Percentiles rank a stretch among this genome's conserved stretches.
These are phyloP conservation scores for Medicago lupulina DNA, from an alignment of 306 rosid species.

Conservation along the genomic window DNA sequence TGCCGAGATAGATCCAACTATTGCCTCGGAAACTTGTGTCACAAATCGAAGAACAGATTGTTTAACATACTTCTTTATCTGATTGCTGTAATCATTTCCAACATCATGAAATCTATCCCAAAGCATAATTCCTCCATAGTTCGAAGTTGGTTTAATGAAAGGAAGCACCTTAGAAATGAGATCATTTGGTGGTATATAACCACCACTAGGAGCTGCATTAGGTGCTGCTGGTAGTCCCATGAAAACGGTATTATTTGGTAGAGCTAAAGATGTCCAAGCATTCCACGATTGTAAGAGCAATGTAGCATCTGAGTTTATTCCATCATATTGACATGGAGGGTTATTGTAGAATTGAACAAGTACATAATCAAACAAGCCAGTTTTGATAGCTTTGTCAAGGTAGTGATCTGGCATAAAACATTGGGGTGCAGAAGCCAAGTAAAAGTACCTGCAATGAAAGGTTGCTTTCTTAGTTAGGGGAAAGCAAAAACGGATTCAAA, in stretches of 20 bases:
- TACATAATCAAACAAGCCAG: slow-evolving; percentile 55
- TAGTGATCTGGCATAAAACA: slow-evolving; percentile 38
- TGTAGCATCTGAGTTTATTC: neutral
- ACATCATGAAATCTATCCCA: slow-evolving; percentile 48
- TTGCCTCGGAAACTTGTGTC: neutral
- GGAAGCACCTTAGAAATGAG: slow-evolving; percentile 52
- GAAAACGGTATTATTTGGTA: neutral
- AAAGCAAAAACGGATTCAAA: too few species aligned
- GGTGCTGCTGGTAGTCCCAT: neutral
- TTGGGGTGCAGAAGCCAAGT: slow-evolving; percentile 61
- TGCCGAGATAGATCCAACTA: neutral
- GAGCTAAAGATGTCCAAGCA: slow-evolving; percentile 45
- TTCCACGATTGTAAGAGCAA: slow-evolving; percentile 47
- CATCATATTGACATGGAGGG: slow-evolving; percentile 47
- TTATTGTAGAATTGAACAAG: slow-evolving; percentile 77
- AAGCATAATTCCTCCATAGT: slow-evolving; percentile 71
- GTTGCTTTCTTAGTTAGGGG: too few species aligned
- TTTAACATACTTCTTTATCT: neutral
- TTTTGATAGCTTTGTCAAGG: slow-evolving; percentile 50
- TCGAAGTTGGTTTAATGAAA: slow-evolving; percentile 39
- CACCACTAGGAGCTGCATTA: neutral
- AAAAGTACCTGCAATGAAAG: neutral
- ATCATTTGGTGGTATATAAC: neutral
- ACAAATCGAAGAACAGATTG: neutral
- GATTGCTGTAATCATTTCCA: neutral